Evolutionary conservation across 1,139 yeast genomes (phyloP), one percentile per base, ranked within the genome.

Genomic region (Candida sanyaensis): DNA sequence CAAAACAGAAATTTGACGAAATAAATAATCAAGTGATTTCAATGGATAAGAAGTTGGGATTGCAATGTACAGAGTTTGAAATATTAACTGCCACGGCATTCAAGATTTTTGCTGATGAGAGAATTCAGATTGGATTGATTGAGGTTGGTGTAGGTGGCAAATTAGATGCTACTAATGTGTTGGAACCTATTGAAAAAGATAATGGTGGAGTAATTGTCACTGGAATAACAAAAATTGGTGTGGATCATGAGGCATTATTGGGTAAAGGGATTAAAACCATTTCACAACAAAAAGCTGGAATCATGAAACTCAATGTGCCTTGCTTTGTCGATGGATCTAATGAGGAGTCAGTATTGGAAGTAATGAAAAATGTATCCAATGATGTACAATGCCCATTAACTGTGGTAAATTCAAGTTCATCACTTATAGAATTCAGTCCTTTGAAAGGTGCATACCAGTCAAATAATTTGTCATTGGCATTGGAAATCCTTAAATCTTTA

Each of bases 131-230:
- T 53, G 96, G 96, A 0, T 80, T 91, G 1, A 68, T 92, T 30
- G 98, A 92, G 62, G 97, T 90, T 2, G 98, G 98, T 0, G 71
- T 92, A 6, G 98, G 98, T 2, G 98, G 98, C 0, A 64, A 88
- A 37, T 64, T 84, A 33, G 98, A 92, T 66, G 91, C 97, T 1
- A 92, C 98, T 0, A 92, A 92, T 67, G 88, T 73, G 2, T 58
- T 76, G 31, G 54, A 53, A 12, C 84, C 53, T 42, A 59, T 49
- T 30, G 43, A 17, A 6, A 36, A 53, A 3, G 41, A 44, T 8
- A 30, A 39, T 37, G 37, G 53, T 23, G 83, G 82, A 0, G 83
- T 86, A 3, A 51, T 87, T 1, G 84, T 80, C 2, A 78, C 91
- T 3, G 96, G 86, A 0, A 85, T 92, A 34, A 84, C 97, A 9